Percentiles rank a stretch among this genome's conserved stretches.
These are phyloP conservation scores for Leucosporidium creatinivorum DNA, from an alignment of 768 basidiomycete species.

Conservation along the genomic window DNA sequence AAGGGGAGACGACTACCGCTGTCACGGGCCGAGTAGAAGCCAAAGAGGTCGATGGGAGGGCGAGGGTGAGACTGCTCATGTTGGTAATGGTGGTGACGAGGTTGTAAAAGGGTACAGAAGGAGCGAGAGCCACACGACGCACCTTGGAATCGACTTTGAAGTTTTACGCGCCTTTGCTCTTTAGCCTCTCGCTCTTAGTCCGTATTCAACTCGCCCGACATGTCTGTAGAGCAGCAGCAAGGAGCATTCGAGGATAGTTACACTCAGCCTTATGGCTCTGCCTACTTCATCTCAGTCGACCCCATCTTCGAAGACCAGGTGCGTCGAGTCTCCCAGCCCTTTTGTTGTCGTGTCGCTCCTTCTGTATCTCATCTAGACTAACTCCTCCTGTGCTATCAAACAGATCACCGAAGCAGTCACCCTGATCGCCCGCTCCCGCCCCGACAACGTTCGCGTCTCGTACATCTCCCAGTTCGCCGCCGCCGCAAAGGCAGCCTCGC, in stretches of 20 bases:
- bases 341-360: background rate
- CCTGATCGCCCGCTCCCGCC: slow-evolving; percentile 15
- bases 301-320: slow-evolving; percentile 23
- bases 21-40: slow-evolving; percentile 15
- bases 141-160: too few relatives aligned
- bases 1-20: slow-evolving; percentile 72
- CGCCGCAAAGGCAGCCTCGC: slow-evolving; percentile 11
- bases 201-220: background rate
- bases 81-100: too few relatives aligned
- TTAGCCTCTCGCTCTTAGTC: background rate
- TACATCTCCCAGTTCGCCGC: slow-evolving; percentile 11
- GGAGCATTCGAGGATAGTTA: slow-evolving; percentile 28
- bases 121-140: too few relatives aligned
- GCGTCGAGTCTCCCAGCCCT: background rate
- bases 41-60: slow-evolving; percentile 15
- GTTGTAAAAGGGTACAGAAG: background rate
- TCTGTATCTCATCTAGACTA: too few relatives aligned
- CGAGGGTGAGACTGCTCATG: slow-evolving; percentile 5
- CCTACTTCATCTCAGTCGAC: slow-evolving; percentile 28
- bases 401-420: slow-evolving; percentile 19
- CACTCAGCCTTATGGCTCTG: slow-evolving; percentile 11
- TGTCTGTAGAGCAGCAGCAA: slow-evolving; percentile 3
- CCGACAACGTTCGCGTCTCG: slow-evolving; percentile 10
- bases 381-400: background rate
- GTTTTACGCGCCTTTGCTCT: background rate